These are phyloP conservation scores for Lumnitzera racemosa DNA, from an alignment of 345 rosid genomes.

Conservation along the genomic window DNA sequence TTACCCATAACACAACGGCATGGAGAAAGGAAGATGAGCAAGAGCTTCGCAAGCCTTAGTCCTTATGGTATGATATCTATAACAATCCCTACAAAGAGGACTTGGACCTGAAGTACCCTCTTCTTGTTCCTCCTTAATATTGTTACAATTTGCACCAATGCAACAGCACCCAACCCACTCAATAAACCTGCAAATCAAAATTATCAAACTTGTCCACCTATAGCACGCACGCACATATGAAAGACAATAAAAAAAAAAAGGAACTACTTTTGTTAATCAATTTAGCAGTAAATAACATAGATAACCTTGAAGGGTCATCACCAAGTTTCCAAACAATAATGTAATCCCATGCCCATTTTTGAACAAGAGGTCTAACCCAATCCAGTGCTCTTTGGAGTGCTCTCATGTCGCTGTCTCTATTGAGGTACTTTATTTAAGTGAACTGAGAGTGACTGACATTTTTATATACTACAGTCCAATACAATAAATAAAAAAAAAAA, in stretches of 20 bases:
- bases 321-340: constrained; percentile 81
- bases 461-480: too few relatives aligned
- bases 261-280: neutral
- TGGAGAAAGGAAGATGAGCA: constrained; percentile 40
- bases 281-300: neutral
- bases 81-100: constrained; percentile 52
- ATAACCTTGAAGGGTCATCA: constrained; percentile 69
- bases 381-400: constrained; percentile 38
- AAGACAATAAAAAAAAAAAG: neutral
- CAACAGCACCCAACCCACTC: constrained; percentile 88
- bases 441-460: too few relatives aligned
- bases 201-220: neutral
- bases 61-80: constrained; percentile 33
- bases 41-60: constrained; percentile 67
- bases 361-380: constrained; percentile 73
- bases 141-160: constrained; percentile 23
- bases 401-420: constrained; percentile 23
- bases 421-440: neutral
- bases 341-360: constrained; percentile 62
- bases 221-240: too few relatives aligned
- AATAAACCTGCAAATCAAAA: constrained; percentile 41
- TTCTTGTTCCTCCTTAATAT: constrained; percentile 28
- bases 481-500: too few relatives aligned
- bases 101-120: neutral
- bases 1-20: constrained; percentile 81